A percentile compares a stretch with the other conserved stretches of the same genome.
Conservation (phyloP, 345 rosid species). For the Physaria fendleri region DNA sequence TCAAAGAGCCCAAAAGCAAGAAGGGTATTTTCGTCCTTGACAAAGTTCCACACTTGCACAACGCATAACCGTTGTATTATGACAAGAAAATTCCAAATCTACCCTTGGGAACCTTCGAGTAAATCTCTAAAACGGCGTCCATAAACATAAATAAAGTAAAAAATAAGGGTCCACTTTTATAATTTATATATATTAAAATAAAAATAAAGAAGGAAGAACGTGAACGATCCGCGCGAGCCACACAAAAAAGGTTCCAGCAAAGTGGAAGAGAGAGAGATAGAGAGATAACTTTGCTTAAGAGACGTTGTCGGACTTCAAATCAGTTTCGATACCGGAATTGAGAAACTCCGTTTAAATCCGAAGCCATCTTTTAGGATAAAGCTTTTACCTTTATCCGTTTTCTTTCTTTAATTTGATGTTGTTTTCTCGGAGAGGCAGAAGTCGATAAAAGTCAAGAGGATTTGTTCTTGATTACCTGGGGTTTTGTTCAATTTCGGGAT, state of each 20-base stretch:
- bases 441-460: background rate
- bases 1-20: too few relatives aligned
- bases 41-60: background rate
- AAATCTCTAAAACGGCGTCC: conserved; percentile 17
- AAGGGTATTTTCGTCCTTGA: background rate
- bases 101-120: conserved; percentile 24
- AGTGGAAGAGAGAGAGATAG: conserved; percentile 29
- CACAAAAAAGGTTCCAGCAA: conserved; percentile 33
- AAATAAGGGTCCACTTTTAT: background rate
- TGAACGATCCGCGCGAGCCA: conserved; percentile 49
- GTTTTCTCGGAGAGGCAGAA: conserved; percentile 29
- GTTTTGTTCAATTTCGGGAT: conserved; percentile 14
- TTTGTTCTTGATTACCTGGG: conserved; percentile 10
- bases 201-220: conserved; percentile 23
- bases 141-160: conserved; percentile 30
- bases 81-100: background rate
- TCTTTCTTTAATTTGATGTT: too few relatives aligned
- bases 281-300: conserved; percentile 36
- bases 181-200: conserved; percentile 25
- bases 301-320: conserved; percentile 87
- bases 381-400: background rate
- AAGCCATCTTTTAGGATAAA: conserved; percentile 5
- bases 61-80: conserved; percentile 27
- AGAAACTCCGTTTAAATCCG: conserved; percentile 63
- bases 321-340: conserved; percentile 58